Evolutionary conservation across 441 rosid genomes (phyloP).

Genomic region (Sinapis alba): DNA sequence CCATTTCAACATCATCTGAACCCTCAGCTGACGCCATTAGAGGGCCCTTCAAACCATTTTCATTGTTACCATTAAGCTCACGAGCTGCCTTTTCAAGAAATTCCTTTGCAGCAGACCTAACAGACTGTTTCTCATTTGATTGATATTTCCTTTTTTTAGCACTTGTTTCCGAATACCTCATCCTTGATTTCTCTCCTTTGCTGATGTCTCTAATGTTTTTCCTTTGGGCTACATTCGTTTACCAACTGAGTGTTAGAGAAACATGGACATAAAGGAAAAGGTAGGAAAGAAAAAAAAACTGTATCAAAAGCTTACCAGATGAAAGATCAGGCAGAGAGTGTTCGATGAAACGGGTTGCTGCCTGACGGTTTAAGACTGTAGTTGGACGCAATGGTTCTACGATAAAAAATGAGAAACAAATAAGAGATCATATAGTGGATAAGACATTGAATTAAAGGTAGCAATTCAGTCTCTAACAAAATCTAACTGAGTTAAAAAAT

Average conservation of each 20-base stretch:
- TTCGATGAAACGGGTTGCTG: constrained; percentile 82
- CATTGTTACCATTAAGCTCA: constrained; percentile 67
- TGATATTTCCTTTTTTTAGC: constrained; percentile 76
- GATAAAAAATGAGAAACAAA: constrained; percentile 24
- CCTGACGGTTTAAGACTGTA: constrained; percentile 73
- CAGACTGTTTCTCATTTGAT: constrained; percentile 60
- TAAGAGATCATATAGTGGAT: constrained; percentile 29
- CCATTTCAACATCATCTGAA: constrained; percentile 54
- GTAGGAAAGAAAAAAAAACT: not conserved
- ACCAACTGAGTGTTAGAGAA: constrained; percentile 11
- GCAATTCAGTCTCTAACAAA: not conserved
- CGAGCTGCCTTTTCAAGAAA: constrained; percentile 91
- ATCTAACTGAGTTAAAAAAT: not conserved
- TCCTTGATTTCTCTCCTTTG: constrained; percentile 64
- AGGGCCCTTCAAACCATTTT: constrained; percentile 76
- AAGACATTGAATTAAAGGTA: constrained; percentile 9
- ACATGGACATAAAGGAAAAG: not conserved
- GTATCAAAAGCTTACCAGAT: constrained; percentile 49
- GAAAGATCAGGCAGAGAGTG: constrained; percentile 91
- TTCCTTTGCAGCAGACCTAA: constrained; percentile 72
- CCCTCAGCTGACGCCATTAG: constrained; percentile 45
- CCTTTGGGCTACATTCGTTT: constrained; percentile 63
- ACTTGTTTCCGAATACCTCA: constrained; percentile 48
- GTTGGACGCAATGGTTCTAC: constrained; percentile 77
- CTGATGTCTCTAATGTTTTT: constrained; percentile 66